Evolutionary conservation across 495 filamentous ascomycete genomes (phyloP), one percentile per base, ranked within the genome.

Genomic region (Penicillium paradoxum): DNA sequence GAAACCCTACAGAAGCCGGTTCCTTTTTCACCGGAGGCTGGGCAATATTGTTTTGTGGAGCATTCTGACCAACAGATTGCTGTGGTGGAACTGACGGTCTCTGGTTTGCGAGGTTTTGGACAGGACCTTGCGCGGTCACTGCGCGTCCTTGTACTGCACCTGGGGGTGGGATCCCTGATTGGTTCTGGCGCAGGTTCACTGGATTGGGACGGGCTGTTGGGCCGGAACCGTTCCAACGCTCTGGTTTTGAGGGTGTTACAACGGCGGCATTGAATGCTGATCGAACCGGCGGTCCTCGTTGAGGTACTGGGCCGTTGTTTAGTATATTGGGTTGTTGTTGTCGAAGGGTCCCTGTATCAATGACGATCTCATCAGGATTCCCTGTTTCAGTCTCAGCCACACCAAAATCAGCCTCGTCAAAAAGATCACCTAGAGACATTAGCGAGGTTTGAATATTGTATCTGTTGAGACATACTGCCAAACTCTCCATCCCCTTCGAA

Each of bases 381-480:
- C 80, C 80, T 14, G 79, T 77, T 63, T 44, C 73, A 44, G 48
- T 79, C 63, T 44, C 73, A 47, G 48, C 81, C 69, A 64, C 81
- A 68, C 66, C 72, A 62, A 91, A 89, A 63, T 91, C 87, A 21
- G 80, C 84, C 69, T 89, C 86, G 60, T 89, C 86, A 59, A 89
- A 83, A 30, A 88, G 78, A 55, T 80, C 78, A 55, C 75, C 78
- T 79, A 30, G 8, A 43, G 36, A 58, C 55, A 49, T 75, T 61
- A 71, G 59, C 33, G 44, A 59, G 43, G 8, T 3, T 10, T 6
- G 17, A 37, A n/a, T 4, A 33, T 34, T 14, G 11, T 3, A 2
- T 6, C 21, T 21, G 11, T 15, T 4, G 19, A 19, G 14, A 56
- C 79, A 69, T 74, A 81, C 85, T 88, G 56, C 84, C 88, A 67